Conservation (phyloP, 495 filamentous ascomycete genomes). For the Penicillium macrosclerotiorum region DNA sequence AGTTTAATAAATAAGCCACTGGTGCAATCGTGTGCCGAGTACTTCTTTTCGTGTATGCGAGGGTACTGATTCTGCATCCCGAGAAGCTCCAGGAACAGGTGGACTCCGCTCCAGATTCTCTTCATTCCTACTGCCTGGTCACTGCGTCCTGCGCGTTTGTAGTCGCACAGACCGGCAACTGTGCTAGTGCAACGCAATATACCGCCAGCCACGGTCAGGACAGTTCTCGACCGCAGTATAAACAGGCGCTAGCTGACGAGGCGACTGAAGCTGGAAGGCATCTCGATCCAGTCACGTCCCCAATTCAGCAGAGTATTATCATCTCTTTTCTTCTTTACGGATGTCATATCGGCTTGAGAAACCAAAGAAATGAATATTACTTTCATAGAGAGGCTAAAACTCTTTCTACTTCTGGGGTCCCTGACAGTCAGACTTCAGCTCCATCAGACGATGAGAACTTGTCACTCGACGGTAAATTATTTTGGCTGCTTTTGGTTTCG, state of each 20-base stretch:
- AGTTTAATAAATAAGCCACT: no score
- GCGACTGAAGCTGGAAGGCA: constrained; percentile 64
- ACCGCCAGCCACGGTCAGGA: constrained; percentile 24
- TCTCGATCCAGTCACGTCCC: constrained; percentile 64
- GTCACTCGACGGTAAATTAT: constrained; percentile 47
- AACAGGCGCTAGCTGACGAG: constrained; percentile 60
- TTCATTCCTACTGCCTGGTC: constrained; percentile 72
- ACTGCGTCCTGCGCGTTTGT: constrained; percentile 74
- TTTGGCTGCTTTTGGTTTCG: constrained; percentile 69
- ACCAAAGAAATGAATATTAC: constrained; percentile 72
- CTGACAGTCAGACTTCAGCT: constrained; percentile 21
- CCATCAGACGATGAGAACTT: constrained; percentile 28
- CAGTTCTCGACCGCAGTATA: constrained; percentile 41
- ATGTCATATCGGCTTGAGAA: constrained; percentile 66
- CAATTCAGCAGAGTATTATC: constrained; percentile 58
- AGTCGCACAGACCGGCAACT: constrained; percentile 57
- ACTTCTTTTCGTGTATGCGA: no score
- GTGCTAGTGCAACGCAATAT: constrained; percentile 1
- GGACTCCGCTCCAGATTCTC: no score
- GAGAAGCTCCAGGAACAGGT: no score
- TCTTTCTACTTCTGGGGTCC: constrained; percentile 44
- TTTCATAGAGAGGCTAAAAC: constrained; percentile 71
- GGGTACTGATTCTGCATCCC: no score
- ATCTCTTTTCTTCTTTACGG: constrained; percentile 73
- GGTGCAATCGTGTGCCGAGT: no score